Base-by-base conservation (phyloP, 1,139 yeast genomes). In the Diutina ranongensis region DNA sequence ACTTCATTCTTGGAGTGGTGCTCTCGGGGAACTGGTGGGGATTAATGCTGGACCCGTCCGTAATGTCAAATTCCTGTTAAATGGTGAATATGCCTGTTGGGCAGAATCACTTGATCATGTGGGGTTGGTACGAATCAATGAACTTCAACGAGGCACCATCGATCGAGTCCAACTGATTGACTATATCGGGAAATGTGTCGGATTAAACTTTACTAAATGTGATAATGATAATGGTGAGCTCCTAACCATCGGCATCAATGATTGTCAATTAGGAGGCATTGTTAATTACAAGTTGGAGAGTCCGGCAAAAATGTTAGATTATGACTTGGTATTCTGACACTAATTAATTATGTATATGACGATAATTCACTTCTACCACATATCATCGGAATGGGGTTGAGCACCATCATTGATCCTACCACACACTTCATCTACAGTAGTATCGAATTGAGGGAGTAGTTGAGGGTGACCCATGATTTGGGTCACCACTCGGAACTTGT, bases 21-120 rank as follows among this genome's bases (percentile, higher is more conserved):
- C 68, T 2, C 50, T 68, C 8, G 74, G 74, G 0, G 45, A 47
- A 3, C 44, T 45, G 4, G 27, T 45, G 16, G 68, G 72, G 3
- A 25, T 38, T 18, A 38, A 38, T 20, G 42, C 32, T 10, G 67
- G 77, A 0, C 79, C 82, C 0, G 71, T 79, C 4, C 59, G 83
- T 44, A 74, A 76, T 50, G 67, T 78, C 49, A 65, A 67, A 48
- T 78, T 77, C 55, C 74, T 76, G 54, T 53, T 59, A 10, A 55
- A 57, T 7, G 78, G 80, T 7, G 64, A 68, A 16, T 68, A 60
- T 50, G 55, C 79, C 10, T 67, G 74, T 12, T 75, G 80, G 71
- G 80, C 80, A 2, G 84, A 79, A 54, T 72, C 79, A 33, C 65
- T 78, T 48, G 85, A 79, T 54, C 78, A 76, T 52, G 74, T 76